A percentile compares a stretch with the other conserved stretches of the same genome.
phyloP scores from a whole-genome alignment of 1,284 basidiomycete genomes.

The Ceraceosorus guamensis region DNA sequence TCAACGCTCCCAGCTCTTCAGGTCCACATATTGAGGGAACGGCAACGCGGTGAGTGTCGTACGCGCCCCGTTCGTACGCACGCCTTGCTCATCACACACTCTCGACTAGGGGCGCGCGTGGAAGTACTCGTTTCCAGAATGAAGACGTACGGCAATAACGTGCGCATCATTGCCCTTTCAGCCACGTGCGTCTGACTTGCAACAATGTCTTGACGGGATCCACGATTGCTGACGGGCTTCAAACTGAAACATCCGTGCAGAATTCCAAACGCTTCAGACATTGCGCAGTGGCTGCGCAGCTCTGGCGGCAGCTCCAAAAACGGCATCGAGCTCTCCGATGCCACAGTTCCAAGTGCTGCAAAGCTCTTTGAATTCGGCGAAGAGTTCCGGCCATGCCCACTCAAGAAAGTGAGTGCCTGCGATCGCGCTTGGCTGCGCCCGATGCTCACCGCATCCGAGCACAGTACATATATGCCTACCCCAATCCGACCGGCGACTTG shows the following conservation, averaged over 20 bases:
- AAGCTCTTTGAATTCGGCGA: slow-evolving; percentile 31
- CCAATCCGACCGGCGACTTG: slow-evolving; percentile 66
- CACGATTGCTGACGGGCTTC: no score
- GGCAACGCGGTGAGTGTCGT: slow-evolving; percentile 69
- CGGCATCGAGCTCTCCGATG: neutral
- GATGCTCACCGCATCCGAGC: no score
- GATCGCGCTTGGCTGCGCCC: no score
- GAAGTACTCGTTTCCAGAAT: slow-evolving; percentile 92
- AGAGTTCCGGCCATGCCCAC: slow-evolving; percentile 30
- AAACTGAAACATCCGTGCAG: no score
- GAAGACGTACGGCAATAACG: slow-evolving; percentile 58
- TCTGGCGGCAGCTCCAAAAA: neutral
- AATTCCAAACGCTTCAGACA: slow-evolving; percentile 82
- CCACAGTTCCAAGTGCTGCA: slow-evolving; percentile 2
- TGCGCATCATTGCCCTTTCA: slow-evolving; percentile 79
- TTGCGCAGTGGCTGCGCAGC: slow-evolving; percentile 78
- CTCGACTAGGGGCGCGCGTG: slow-evolving; percentile 52
- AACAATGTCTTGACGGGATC: no score
- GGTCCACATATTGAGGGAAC: slow-evolving; percentile 77
- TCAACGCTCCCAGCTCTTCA: no score
- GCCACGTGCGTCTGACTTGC: no score
- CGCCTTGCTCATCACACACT: no score
- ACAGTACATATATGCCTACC: slow-evolving; percentile 44
- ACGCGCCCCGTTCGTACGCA: no score
- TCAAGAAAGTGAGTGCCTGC: slow-evolving; percentile 15